phyloP scores from a whole-genome alignment of 2,329 filamentous ascomycete species.

The Huntiella savannae region DNA sequence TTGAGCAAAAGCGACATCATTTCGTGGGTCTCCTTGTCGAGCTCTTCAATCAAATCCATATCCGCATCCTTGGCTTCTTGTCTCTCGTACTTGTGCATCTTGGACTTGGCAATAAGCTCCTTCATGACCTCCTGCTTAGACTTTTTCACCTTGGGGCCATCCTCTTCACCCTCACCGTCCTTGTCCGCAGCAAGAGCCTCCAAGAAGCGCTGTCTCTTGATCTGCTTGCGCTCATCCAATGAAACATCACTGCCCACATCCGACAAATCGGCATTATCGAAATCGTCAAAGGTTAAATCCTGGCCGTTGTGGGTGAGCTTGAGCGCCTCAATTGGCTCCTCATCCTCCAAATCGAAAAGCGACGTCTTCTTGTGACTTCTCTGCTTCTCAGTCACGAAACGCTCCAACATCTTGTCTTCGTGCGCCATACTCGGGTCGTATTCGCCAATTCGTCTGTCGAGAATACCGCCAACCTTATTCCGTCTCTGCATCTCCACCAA shows the following conservation, averaged over 20 bases:
- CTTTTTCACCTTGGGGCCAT: conserved; percentile 68
- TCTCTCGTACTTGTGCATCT: conserved; percentile 82
- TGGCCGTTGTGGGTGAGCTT: conserved; percentile 58
- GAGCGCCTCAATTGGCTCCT: conserved; percentile 44
- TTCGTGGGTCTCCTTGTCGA: conserved; percentile 67
- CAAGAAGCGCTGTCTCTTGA: conserved; percentile 36
- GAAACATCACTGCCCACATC: conserved; percentile 39
- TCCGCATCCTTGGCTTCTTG: conserved; percentile 88
- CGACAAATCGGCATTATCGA: conserved; percentile 54
- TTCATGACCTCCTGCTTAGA: conserved; percentile 95
- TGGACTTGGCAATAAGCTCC: conserved; percentile 93
- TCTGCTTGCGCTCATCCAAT: conserved; percentile 32
- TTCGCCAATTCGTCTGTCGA: conserved; percentile 90
- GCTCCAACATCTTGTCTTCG: conserved; percentile 78
- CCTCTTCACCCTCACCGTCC: conserved; percentile 29
- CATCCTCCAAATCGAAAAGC: conserved; percentile 81
- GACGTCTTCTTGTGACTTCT: conserved; percentile 55
- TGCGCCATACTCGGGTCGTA: conserved; percentile 85
- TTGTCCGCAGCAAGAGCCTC: conserved; percentile 26
- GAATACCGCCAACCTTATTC: conserved; percentile 79
- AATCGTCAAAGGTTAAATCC: conserved; percentile 61
- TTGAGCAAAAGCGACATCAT: conserved; percentile 51
- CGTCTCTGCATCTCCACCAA: conserved; percentile 76
- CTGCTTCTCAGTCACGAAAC: conserved; percentile 79
- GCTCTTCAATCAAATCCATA: conserved; percentile 62